phyloP scores from a whole-genome alignment of 306 rosid species.

The Sicyos edulis region DNA sequence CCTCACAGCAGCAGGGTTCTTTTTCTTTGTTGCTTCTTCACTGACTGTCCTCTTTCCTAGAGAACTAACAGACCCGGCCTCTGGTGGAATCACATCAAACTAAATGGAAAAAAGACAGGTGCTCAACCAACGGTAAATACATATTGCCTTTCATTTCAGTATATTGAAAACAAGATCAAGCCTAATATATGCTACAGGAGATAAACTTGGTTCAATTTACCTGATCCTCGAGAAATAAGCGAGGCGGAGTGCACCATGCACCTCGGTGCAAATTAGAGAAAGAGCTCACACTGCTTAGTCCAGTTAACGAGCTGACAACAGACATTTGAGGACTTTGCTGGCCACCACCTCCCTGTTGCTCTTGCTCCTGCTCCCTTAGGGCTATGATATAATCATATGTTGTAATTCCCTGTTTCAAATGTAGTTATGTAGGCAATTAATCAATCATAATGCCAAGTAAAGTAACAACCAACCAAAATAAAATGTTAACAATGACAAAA shows the following conservation, averaged over 20 bases:
- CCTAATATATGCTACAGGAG: too few relatives aligned
- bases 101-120: slow-evolving; percentile 24
- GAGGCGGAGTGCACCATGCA: slow-evolving; percentile 98
- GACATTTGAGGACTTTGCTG: slow-evolving; percentile 99
- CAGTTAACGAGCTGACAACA: slow-evolving; percentile 90
- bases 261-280: slow-evolving; percentile 78
- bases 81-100: slow-evolving; percentile 98
- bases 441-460: not conserved
- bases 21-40: slow-evolving; percentile 64
- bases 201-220: slow-evolving; percentile 29
- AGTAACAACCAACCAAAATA: too few relatives aligned
- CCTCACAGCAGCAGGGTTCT: slow-evolving; percentile 68
- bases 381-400: slow-evolving; percentile 96
- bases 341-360: slow-evolving; percentile 78
- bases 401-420: slow-evolving; percentile 65
- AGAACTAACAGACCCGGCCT: slow-evolving; percentile 77
- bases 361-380: slow-evolving; percentile 95
- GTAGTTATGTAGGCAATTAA: not conserved
- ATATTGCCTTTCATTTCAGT: too few relatives aligned
- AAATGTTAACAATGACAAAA: too few relatives aligned
- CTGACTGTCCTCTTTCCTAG: slow-evolving; percentile 48
- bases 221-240: slow-evolving; percentile 91
- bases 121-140: too few relatives aligned
- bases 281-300: slow-evolving; percentile 95
- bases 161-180: too few relatives aligned